A percentile compares a stretch with the other conserved stretches of the same genome.
phyloP scores from a whole-genome alignment of 108 stramenopile genomes.

The Asterionellopsis glacialis region DNA sequence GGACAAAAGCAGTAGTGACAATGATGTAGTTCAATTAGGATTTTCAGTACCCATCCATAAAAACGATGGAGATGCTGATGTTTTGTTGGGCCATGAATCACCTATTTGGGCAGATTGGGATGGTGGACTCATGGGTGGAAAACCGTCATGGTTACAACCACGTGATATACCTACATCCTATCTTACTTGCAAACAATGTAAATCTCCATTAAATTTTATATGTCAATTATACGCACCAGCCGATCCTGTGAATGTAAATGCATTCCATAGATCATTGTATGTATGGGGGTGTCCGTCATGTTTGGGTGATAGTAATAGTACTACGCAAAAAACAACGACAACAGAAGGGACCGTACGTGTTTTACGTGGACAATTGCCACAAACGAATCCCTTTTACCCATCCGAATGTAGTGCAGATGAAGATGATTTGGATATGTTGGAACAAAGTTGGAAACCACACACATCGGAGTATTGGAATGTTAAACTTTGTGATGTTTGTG shows the following conservation, averaged over 20 bases:
- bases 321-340: too few relatives aligned
- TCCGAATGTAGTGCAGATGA: slow-evolving; percentile 14
- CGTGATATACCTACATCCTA: slow-evolving; percentile 45
- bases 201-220: slow-evolving; percentile 41
- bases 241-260: slow-evolving; percentile 41
- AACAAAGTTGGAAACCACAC: slow-evolving; percentile 49
- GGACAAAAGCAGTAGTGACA: too few relatives aligned
- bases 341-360: slow-evolving; percentile 42
- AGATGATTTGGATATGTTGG: slow-evolving; percentile 15
- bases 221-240: slow-evolving; percentile 76
- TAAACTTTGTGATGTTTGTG: slow-evolving; percentile 67
- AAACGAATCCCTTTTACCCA: slow-evolving; percentile 74
- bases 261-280: slow-evolving; percentile 81
- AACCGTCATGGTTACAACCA: slow-evolving; percentile 76
- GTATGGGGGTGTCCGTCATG: slow-evolving; percentile 79
- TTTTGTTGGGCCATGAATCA: slow-evolving; percentile 33
- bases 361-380: slow-evolving; percentile 61
- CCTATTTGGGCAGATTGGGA: slow-evolving; percentile 75
- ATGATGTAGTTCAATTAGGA: slow-evolving; percentile 31
- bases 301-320: slow-evolving; percentile 17
- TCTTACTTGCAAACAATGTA: slow-evolving; percentile 11
- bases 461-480: slow-evolving; percentile 43
- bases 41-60: slow-evolving; percentile 36
- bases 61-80: slow-evolving; percentile 15
- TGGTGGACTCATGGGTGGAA: slow-evolving; percentile 76